Evolutionary conservation across 2,329 filamentous ascomycete genomes (phyloP), one percentile per base, ranked within the genome.

Genomic region (Colletotrichum sp.): DNA sequence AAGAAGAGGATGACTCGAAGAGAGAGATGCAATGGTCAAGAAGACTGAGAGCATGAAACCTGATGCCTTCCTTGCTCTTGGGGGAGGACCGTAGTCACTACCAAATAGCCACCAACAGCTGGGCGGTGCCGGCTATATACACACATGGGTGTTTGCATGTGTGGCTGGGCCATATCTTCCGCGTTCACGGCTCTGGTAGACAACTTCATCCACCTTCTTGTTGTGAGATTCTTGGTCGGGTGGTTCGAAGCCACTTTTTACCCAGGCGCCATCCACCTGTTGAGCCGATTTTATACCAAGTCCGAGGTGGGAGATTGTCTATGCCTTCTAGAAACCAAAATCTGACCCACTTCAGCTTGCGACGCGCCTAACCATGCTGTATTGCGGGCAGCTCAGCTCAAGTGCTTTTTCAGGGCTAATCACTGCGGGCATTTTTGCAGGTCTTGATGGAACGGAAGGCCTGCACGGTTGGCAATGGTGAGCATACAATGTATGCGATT

Each of bases 261-360:
- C 71, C 82, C 81, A 0, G 82, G 84, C 34, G 82, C 79, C 2
- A 70, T 83, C 2, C 83, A 81, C 67, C 84, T 90, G 60, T 82
- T 91, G 4, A 87, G 86, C 3, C 86, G 88, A 36, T 92, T 89
- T 81, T 92, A 91, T 81, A 91, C 88, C 3, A 84, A 88, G 32
- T 87, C 89, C 78, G 86, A 87, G 78, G 78, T 88, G 18, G 6
- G 39, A 43, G 16, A 0, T n/a, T 43, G 16, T 18, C 39, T n/a
- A n/a, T 43, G 3, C 16, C 39, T n/a, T 43, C 39, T 18, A 18
- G 8, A 1, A 8, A n/a, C 1, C 8, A 6, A 43, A 43, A 8
- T 43, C 39, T 43, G 39, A 43, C 39, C 7, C 16, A 43, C 16
- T 43, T 43, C 39, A 43, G 39, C 39, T 43, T 28, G 82, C 84